Conservation (phyloP, 306 rosid species). For the Potentilla sterilis region DNA sequence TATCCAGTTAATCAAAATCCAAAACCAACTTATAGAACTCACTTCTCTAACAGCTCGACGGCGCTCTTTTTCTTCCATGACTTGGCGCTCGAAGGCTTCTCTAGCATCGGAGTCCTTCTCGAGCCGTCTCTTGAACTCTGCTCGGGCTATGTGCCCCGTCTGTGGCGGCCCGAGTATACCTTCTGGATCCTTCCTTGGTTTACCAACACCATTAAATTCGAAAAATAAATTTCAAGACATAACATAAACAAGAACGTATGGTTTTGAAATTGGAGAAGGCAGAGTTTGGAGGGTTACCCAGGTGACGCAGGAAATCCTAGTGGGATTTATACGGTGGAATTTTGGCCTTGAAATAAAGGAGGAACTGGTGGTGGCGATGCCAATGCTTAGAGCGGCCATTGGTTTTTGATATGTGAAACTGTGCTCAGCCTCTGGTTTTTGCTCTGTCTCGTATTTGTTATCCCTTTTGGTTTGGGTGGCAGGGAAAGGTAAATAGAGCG, state of each 20-base stretch:
- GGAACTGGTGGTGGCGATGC: conserved; percentile 43
- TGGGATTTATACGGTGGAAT: conserved; percentile 21
- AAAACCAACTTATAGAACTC: conserved; percentile 7
- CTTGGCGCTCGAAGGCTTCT: conserved; percentile 69
- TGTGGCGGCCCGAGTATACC: conserved; percentile 64
- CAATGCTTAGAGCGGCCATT: conserved; percentile 72
- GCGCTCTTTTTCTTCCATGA: conserved; percentile 72
- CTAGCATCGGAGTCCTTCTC: conserved; percentile 80
- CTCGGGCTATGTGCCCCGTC: conserved; percentile 71
- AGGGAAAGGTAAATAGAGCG: conserved; percentile 7
- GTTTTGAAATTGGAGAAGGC: background rate
- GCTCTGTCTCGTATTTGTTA: conserved; percentile 12
- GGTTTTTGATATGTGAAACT: background rate
- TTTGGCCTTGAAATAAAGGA: conserved; percentile 16
- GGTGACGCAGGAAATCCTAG: conserved; percentile 44
- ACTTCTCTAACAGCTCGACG: conserved; percentile 69
- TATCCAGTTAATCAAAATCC: background rate
- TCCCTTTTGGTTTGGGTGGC: conserved; percentile 4
- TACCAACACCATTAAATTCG: background rate
- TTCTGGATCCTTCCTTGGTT: conserved; percentile 74
- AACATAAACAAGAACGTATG: background rate
- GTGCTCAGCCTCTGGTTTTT: conserved; percentile 22
- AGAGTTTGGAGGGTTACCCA: conserved; percentile 51
- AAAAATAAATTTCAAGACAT: background rate
- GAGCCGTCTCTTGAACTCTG: conserved; percentile 59